Conservation (phyloP, 148 eudicot species). For the Mesembryanthemum crystallinum region DNA sequence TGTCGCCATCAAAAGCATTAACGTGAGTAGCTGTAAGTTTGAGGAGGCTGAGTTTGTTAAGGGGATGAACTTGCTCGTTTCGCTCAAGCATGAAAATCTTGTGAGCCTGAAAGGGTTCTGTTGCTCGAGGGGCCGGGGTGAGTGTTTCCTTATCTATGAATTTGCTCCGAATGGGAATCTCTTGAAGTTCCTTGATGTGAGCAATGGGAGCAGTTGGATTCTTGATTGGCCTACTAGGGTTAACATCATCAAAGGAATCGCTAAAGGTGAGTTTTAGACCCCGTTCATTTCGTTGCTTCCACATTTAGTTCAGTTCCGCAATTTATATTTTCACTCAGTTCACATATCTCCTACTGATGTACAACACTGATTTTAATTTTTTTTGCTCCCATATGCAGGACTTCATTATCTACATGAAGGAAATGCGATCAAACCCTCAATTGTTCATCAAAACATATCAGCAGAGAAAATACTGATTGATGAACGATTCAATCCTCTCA, state of each 20-base stretch:
- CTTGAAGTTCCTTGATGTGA: constrained; percentile 56
- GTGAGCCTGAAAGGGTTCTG: constrained; percentile 78
- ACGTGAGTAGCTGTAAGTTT: constrained; percentile 64
- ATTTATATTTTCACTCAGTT: background rate
- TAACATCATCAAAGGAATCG: constrained; percentile 78
- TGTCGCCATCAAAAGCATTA: constrained; percentile 76
- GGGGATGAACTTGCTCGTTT: constrained; percentile 67
- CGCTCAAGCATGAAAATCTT: constrained; percentile 73
- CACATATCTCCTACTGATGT: background rate
- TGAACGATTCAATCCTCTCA: constrained; percentile 52
- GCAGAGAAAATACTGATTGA: constrained; percentile 79
- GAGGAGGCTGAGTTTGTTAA: constrained; percentile 79
- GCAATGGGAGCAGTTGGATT: constrained; percentile 31
- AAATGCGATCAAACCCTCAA: constrained; percentile 49
- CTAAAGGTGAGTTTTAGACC: constrained; percentile 55
- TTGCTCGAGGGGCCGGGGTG: constrained; percentile 87
- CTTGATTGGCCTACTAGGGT: constrained; percentile 85
- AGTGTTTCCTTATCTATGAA: constrained; percentile 80
- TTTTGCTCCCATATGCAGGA: constrained; percentile 41
- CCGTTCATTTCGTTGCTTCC: no score
- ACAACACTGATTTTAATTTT: background rate
- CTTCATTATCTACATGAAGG: constrained; percentile 60
- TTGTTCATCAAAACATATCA: constrained; percentile 89
- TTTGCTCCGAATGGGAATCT: constrained; percentile 70
- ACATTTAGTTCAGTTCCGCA: no score